These are phyloP conservation scores for Clarireedia sp. DNA, from an alignment of 2,329 filamentous ascomycete species.

Conservation along the genomic window DNA sequence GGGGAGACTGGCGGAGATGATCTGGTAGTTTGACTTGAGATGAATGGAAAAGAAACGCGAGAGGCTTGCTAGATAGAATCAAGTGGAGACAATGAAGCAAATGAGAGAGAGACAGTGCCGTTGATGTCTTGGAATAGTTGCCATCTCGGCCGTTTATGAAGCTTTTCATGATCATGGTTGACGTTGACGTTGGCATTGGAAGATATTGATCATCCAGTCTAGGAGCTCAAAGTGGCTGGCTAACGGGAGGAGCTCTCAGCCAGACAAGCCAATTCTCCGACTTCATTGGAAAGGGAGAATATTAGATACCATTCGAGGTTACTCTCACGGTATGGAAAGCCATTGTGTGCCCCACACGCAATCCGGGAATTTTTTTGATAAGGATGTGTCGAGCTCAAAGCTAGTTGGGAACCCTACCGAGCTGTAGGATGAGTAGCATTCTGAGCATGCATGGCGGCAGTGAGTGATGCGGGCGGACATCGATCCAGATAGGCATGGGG, in stretches of 20 bases:
- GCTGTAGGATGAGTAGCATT: conserved; percentile 13
- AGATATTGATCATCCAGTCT: conserved; percentile 5
- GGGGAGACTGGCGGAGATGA: too few relatives aligned
- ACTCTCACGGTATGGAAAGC: conserved; percentile 11
- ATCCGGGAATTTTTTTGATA: conserved; percentile 18
- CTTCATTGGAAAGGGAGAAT: conserved; percentile 5
- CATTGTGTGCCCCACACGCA: conserved; percentile 14
- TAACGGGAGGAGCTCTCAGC: conserved; percentile 20
- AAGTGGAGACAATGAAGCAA: conserved; percentile 3
- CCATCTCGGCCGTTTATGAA: conserved; percentile 23
- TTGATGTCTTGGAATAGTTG: conserved; percentile 15
- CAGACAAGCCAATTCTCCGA: conserved; percentile 10
- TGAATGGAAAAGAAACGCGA: conserved; percentile 1
- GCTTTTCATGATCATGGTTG: conserved; percentile 11
- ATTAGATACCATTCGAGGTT: conserved; percentile 3
- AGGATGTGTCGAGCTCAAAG: conserved; percentile 21
- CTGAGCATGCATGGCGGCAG: background rate
- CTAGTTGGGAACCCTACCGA: conserved; percentile 23
- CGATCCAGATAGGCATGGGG: conserved; percentile 12
- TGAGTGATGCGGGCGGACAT: background rate
- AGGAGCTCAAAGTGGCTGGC: conserved; percentile 21
- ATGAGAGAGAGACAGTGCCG: conserved; percentile 5
- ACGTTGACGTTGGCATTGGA: conserved; percentile 7
- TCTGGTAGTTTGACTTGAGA: too few relatives aligned
- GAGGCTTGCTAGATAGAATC: background rate